Conservation (phyloP, 169 alveolate species). For the Plasmodium gallinaceum region DNA sequence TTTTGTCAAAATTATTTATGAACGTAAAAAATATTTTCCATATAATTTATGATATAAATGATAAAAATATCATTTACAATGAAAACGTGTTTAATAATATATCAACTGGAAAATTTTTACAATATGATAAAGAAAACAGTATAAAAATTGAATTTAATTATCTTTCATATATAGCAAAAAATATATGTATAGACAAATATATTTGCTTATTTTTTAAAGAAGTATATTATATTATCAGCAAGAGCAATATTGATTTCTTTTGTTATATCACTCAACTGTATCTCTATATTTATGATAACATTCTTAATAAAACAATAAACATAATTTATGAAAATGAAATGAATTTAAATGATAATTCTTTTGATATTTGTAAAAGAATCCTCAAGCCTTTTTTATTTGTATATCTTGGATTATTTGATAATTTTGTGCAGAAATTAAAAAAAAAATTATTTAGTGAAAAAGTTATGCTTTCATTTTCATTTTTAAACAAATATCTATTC, state of each 20-base stretch:
- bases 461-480: slow-evolving; percentile 32
- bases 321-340: slow-evolving; percentile 67
- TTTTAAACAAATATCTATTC: slow-evolving; percentile 69
- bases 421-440: slow-evolving; percentile 26
- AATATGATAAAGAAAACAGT: slow-evolving; percentile 8
- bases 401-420: slow-evolving; percentile 52
- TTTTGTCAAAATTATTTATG: slow-evolving; percentile 18
- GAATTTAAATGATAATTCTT: slow-evolving; percentile 65
- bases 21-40: slow-evolving; percentile 18
- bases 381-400: slow-evolving; percentile 67
- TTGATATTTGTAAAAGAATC: slow-evolving; percentile 28
- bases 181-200: slow-evolving; percentile 53
- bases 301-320: slow-evolving; percentile 55
- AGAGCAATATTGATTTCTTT: slow-evolving; percentile 31
- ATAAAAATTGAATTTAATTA: slow-evolving; percentile 14
- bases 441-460: slow-evolving; percentile 28
- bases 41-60: slow-evolving; percentile 33
- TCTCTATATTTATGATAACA: slow-evolving; percentile 50
- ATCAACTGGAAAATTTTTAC: slow-evolving; percentile 1
- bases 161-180: slow-evolving; percentile 21
- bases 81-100: slow-evolving; percentile 16
- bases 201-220: slow-evolving; percentile 40
- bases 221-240: slow-evolving; percentile 50
- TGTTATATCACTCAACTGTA: slow-evolving; percentile 25
- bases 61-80: slow-evolving; percentile 38